These are phyloP conservation scores for Amylostereum areolatum DNA, from an alignment of 1,284 basidiomycete species.

Conservation along the genomic window DNA sequence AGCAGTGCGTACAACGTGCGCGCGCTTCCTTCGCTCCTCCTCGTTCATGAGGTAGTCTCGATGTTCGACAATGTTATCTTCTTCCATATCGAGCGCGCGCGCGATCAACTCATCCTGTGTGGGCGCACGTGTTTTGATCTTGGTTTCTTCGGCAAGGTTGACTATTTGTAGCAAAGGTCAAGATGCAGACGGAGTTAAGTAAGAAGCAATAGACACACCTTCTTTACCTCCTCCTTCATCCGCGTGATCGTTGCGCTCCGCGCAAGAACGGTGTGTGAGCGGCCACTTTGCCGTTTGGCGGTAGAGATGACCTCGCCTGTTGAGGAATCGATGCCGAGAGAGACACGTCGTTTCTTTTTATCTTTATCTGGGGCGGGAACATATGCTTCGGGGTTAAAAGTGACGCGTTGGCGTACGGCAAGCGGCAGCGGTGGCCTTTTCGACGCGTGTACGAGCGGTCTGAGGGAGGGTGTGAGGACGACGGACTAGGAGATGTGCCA, in stretches of 20 bases:
- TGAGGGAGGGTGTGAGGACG: slow-evolving; percentile 18
- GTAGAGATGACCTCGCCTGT: slow-evolving; percentile 46
- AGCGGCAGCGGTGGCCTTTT: slow-evolving; percentile 57
- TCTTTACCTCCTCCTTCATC: slow-evolving; percentile 57
- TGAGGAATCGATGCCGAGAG: slow-evolving; percentile 51
- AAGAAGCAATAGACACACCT: slow-evolving; percentile 32
- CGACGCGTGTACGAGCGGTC: slow-evolving; percentile 48
- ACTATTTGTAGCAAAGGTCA: slow-evolving; percentile 54
- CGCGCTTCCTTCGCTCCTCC: slow-evolving; percentile 73
- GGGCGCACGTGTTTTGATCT: slow-evolving; percentile 40
- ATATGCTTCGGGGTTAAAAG: slow-evolving; percentile 48
- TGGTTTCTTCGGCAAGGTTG: slow-evolving; percentile 56
- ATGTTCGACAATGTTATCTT: slow-evolving; percentile 77
- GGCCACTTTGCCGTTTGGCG: slow-evolving; percentile 54
- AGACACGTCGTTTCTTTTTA: slow-evolving; percentile 46
- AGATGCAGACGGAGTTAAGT: not conserved
- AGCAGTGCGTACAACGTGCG: slow-evolving; percentile 51
- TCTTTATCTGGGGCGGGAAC: slow-evolving; percentile 17
- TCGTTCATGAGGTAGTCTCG: slow-evolving; percentile 72
- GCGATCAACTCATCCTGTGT: slow-evolving; percentile 81
- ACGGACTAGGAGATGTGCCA: not conserved
- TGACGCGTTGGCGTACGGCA: slow-evolving; percentile 55
- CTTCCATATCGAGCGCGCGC: slow-evolving; percentile 79
- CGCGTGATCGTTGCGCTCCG: slow-evolving; percentile 56
- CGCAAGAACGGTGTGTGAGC: slow-evolving; percentile 60